Base-by-base conservation (phyloP, 805 yeast species). In the Ogataea henricii region DNA sequence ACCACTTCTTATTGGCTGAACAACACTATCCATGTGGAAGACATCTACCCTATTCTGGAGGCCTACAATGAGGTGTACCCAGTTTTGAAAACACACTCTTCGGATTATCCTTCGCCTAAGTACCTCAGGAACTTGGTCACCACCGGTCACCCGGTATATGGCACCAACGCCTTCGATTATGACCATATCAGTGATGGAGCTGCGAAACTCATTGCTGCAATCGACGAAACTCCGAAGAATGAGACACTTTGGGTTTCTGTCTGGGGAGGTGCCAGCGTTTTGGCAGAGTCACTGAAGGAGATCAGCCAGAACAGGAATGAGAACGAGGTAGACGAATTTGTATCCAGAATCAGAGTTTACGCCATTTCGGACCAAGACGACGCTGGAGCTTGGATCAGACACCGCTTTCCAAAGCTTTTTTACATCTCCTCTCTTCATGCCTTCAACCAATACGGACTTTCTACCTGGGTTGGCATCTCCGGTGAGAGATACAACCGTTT, bases 1-100 rank as follows among this genome's bases (percentile, higher is more conserved):
- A 63, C 70, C 1, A 66, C 70, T 2, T 66, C 70, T 0, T 57
- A 40, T 42, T 66, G 69, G 70, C 44, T 66, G 33, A 65, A 64
- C 41, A 40, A 56, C 35, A 65, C 66, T 0, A 48, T 54, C 16
- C 65, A 64, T 41, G 65, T 56, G 25, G 66, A 64, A 46, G 68
- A 63, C 42, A 59, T 65, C 7, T 57, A 56, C 40, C 64, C 68
- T 40, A 63, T 66, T 30, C 20, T 63, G n/a, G 67, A 64, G 27
- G 67, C 64, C 3, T 66, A 64, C 44, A 65, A 47, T 13, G 25
- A 57, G 43, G 67, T 64, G 30, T 56, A 57, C 36, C 45, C 54
- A 8, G 62, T 53, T 18, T 45, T 65, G 14, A 23, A 59, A 4
- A 55, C 48, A n/a, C 69, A 66, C 47, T 60, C 66, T 1, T 35